A percentile compares a stretch with the other conserved stretches of the same genome.
phyloP scores from a whole-genome alignment of 202 grass and related monocot genomes.

The Elaeis oleifera region DNA sequence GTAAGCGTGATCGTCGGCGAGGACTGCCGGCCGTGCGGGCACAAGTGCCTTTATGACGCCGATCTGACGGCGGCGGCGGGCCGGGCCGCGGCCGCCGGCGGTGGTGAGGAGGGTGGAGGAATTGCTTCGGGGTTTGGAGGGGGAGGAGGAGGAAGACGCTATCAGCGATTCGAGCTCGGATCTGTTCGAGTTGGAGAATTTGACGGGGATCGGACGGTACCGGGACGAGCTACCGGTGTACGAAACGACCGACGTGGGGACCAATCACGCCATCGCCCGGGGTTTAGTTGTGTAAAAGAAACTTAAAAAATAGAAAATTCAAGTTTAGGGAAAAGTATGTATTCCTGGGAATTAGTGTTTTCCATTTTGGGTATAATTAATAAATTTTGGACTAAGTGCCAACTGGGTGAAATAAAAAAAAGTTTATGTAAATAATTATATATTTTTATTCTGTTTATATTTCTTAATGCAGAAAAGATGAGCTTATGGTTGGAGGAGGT shows the following conservation, averaged over 20 bases:
- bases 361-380: too few relatives aligned
- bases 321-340: too few relatives aligned
- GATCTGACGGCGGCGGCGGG: conserved; percentile 27
- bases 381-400: too few relatives aligned
- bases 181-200: conserved; percentile 79
- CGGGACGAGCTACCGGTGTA: conserved; percentile 73
- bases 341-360: too few relatives aligned
- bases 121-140: conserved; percentile 37
- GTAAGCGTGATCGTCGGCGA: conserved; percentile 1
- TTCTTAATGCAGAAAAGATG: too few relatives aligned
- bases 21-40: background rate
- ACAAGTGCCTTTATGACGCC: conserved; percentile 4
- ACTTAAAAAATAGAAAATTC: background rate
- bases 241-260: conserved; percentile 46
- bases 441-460: too few relatives aligned
- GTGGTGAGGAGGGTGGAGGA: conserved; percentile 53
- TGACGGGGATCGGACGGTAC: conserved; percentile 28
- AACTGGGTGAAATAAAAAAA: too few relatives aligned
- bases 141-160: conserved; percentile 32
- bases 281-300: conserved; percentile 19
- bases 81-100: conserved; percentile 24
- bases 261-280: conserved; percentile 39
- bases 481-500: too few relatives aligned
- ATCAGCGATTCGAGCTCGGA: conserved; percentile 81
- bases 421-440: too few relatives aligned